Evolutionary conservation across 164 flowering plant genomes (phyloP).

Genomic region (Chimonanthus praecox): DNA sequence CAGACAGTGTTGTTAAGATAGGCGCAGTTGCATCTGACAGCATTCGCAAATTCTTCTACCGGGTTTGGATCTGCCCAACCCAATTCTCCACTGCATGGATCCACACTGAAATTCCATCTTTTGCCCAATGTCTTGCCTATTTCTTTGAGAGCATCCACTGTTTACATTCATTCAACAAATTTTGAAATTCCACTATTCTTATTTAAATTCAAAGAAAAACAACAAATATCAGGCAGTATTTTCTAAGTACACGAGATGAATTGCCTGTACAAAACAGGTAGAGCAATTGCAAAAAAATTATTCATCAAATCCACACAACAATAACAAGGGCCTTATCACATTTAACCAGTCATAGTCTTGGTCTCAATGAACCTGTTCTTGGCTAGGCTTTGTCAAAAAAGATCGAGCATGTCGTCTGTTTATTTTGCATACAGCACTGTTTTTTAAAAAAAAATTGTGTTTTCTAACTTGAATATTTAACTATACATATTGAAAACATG

Average conservation of each 20-base stretch:
- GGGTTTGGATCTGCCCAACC: slow-evolving; percentile 20
- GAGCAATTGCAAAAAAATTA: no score
- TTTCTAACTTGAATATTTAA: no score
- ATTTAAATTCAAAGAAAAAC: neutral
- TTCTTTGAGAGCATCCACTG: slow-evolving; percentile 33
- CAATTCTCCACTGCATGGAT: slow-evolving; percentile 40
- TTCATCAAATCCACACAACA: neutral
- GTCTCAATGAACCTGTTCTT: neutral
- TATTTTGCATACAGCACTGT: no score
- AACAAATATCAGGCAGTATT: neutral
- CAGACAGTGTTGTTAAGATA: slow-evolving; percentile 31
- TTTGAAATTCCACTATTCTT: no score
- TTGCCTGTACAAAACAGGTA: neutral
- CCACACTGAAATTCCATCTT: slow-evolving; percentile 53
- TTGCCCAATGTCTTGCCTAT: slow-evolving; percentile 43
- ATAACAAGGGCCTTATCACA: no score
- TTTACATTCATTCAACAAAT: neutral
- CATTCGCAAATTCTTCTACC: slow-evolving; percentile 11
- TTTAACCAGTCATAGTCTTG: neutral
- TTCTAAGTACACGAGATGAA: neutral
- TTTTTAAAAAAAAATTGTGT: neutral
- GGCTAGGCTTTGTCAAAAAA: neutral
- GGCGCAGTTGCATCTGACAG: slow-evolving; percentile 43
- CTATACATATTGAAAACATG: neutral
- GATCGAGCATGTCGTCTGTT: no score